Percentiles rank a stretch among this genome's conserved stretches.
Conservation (phyloP, 176 grass and related monocot genomes). For the Bromus sterilis region DNA sequence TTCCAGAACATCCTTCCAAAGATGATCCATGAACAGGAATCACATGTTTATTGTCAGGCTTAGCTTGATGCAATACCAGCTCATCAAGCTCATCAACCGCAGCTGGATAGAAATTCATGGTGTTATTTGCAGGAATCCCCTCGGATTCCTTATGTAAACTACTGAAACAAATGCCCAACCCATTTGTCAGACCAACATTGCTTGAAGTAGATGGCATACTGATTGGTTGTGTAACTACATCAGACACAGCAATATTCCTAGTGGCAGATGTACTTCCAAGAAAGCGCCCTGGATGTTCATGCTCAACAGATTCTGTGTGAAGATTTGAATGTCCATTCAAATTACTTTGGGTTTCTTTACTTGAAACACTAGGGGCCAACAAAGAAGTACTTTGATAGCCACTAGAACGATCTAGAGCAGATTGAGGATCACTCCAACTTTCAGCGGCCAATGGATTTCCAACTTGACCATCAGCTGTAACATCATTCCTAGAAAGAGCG, state of each 20-base stretch:
- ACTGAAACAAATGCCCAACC: background rate
- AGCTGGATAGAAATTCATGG: constrained; percentile 2
- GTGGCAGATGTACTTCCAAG: background rate
- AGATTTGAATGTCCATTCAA: constrained; percentile 18
- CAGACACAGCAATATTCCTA: background rate
- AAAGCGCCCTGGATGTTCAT: constrained; percentile 5
- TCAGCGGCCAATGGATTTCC: no score
- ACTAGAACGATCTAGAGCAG: constrained; percentile 15
- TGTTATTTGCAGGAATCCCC: constrained; percentile 35
- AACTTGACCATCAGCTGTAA: no score
- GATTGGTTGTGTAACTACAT: background rate
- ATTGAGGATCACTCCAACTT: constrained; percentile 3
- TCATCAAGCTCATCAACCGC: constrained; percentile 37
- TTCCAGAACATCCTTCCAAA: constrained; percentile 19
- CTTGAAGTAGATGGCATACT: constrained; percentile 17
- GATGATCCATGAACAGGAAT: background rate
- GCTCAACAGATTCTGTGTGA: constrained; percentile 12
- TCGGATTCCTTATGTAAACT: constrained; percentile 39
- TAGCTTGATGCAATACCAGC: constrained; percentile 26
- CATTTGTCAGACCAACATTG: background rate
- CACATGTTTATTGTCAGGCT: constrained; percentile 14
- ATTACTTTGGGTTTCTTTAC: constrained; percentile 4
- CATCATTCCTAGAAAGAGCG: no score
- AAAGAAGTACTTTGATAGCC: constrained; percentile 5
- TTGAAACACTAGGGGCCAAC: background rate